phyloP scores from a whole-genome alignment of 768 basidiomycete species.

The Tulasnella sp. region DNA sequence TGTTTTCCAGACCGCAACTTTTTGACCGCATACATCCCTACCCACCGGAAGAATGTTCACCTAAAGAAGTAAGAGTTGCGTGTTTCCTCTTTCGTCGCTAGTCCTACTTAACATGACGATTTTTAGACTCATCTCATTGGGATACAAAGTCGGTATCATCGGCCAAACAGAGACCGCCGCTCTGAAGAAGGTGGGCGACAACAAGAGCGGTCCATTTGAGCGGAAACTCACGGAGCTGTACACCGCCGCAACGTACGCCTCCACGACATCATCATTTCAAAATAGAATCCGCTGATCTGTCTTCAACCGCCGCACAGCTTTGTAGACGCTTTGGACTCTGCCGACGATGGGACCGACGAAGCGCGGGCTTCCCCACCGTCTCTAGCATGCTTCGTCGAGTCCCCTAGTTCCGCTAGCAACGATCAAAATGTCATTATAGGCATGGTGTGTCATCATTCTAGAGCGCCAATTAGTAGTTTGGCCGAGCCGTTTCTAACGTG shows the following conservation, averaged over 20 bases:
- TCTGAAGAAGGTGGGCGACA: conserved; percentile 72
- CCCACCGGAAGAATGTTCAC: conserved; percentile 37
- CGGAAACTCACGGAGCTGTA: conserved; percentile 67
- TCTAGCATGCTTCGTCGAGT: conserved; percentile 65
- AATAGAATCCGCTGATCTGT: conserved; percentile 9
- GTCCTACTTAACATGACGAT: neutral
- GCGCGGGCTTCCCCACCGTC: conserved; percentile 48
- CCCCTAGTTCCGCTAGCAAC: conserved; percentile 30
- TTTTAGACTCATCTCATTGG: conserved; percentile 57
- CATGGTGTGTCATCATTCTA: conserved; percentile 37
- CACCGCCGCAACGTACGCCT: conserved; percentile 73
- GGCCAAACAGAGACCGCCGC: conserved; percentile 81
- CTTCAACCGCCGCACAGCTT: conserved; percentile 41
- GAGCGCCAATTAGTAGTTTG: no score
- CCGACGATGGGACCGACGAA: conserved; percentile 22
- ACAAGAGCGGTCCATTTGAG: conserved; percentile 59
- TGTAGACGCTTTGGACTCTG: conserved; percentile 47
- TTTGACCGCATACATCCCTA: conserved; percentile 61
- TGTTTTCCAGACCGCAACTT: conserved; percentile 64
- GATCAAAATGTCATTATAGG: conserved; percentile 46
- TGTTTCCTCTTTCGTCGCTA: conserved; percentile 1
- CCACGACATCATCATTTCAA: neutral
- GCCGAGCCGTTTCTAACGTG: neutral
- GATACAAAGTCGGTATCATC: conserved; percentile 70
- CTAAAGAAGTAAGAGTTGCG: conserved; percentile 18